These are phyloP conservation scores for Planoprotostelium fungivorum DNA, from an alignment of 78 protist species.

Conservation along the genomic window DNA sequence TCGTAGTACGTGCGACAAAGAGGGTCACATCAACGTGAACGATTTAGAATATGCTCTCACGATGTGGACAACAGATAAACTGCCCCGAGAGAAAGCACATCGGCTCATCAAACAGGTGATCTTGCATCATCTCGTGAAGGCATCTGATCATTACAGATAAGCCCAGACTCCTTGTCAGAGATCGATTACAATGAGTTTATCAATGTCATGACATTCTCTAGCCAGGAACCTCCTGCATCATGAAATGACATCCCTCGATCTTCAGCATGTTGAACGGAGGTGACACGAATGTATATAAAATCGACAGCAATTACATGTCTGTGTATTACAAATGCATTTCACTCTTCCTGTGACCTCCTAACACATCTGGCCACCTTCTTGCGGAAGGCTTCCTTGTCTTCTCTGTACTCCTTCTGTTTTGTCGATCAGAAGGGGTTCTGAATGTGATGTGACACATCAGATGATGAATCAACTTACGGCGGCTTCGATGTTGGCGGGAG, in stretches of 20 bases:
- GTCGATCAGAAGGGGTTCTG: not conserved
- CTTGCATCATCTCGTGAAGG: not conserved
- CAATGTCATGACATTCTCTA: not conserved
- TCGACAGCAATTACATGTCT: no score
- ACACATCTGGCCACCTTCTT: conserved; percentile 45
- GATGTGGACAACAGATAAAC: not conserved
- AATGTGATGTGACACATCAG: not conserved
- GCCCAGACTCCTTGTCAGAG: not conserved
- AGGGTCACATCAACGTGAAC: not conserved
- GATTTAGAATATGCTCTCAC: not conserved
- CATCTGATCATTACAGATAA: not conserved
- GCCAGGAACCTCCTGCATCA: no score
- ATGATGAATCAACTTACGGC: conserved; percentile 59
- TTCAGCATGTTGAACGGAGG: no score
- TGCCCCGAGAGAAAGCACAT: not conserved
- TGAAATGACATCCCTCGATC: no score
- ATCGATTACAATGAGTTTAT: not conserved
- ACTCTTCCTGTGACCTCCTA: conserved; percentile 49
- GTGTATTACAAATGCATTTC: not conserved
- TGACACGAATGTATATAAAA: not conserved
- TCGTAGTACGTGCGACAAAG: not conserved
- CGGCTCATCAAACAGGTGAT: not conserved
- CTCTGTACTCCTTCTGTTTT: conserved; percentile 45
- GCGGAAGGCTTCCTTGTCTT: conserved; percentile 28
- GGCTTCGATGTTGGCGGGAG: conserved; percentile 97